Evolutionary conservation across 2,329 filamentous ascomycete genomes (phyloP).

Genomic region (Cladosporium sp.): DNA sequence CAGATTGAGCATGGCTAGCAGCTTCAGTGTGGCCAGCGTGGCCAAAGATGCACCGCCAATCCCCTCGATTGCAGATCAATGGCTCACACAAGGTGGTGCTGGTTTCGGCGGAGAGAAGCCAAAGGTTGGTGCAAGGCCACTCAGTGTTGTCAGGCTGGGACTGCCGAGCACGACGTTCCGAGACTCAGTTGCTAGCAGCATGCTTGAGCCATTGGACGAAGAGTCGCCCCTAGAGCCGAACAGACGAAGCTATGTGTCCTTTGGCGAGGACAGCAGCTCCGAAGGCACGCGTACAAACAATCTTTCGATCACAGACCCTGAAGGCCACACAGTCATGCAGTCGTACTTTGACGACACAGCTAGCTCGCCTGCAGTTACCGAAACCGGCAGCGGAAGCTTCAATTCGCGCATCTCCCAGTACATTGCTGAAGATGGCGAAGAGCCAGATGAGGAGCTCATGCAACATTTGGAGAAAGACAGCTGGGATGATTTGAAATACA

Average conservation of each 20-base stretch:
- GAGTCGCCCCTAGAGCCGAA: slow-evolving; percentile 85
- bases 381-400: slow-evolving; percentile 59
- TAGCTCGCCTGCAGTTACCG: slow-evolving; percentile 61
- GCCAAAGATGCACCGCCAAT: slow-evolving; percentile 85
- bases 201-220: slow-evolving; percentile 86
- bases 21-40: slow-evolving; percentile 85
- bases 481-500: slow-evolving; percentile 97
- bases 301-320: slow-evolving; percentile 74
- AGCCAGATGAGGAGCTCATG: slow-evolving; percentile 82
- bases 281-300: slow-evolving; percentile 60
- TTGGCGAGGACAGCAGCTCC: slow-evolving; percentile 69
- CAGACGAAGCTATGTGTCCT: slow-evolving; percentile 93
- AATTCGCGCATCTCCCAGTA: slow-evolving; percentile 82
- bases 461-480: slow-evolving; percentile 91
- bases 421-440: slow-evolving; percentile 86
- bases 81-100: slow-evolving; percentile 61
- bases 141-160: slow-evolving; percentile 61
- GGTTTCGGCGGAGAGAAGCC: slow-evolving; percentile 45
- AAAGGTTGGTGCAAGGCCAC: slow-evolving; percentile 54
- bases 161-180: slow-evolving; percentile 65
- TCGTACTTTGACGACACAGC: slow-evolving; percentile 85
- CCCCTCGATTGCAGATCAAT: slow-evolving; percentile 91
- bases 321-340: slow-evolving; percentile 64
- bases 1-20: slow-evolving; percentile 90
- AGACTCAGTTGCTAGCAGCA: slow-evolving; percentile 84